Conservation (phyloP, 2,329 filamentous ascomycete genomes). For the Aspergillus aculeatinus region DNA sequence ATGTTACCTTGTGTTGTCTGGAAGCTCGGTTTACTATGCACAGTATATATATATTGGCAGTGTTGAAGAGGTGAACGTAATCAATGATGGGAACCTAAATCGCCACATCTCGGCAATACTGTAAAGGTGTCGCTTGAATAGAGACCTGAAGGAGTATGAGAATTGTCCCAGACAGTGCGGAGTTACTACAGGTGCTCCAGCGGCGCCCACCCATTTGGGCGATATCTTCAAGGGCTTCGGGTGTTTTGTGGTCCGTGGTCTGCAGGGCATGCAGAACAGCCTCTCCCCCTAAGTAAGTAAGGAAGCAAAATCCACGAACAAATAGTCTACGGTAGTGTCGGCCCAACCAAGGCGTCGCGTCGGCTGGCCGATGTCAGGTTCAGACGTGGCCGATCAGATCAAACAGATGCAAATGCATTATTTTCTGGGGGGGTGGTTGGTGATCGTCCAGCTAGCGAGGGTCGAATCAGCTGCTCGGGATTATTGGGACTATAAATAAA, state of each 20-base stretch:
- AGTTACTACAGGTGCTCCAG: no score
- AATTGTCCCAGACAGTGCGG: no score
- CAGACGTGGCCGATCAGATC: not conserved
- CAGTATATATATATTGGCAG: not conserved
- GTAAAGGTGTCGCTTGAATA: not conserved
- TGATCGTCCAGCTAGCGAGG: not conserved
- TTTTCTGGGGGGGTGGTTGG: not conserved
- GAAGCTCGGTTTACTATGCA: not conserved
- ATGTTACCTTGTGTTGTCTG: not conserved
- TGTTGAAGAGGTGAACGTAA: not conserved
- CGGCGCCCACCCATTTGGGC: not conserved
- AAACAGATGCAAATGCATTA: not conserved
- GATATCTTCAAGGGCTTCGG: not conserved
- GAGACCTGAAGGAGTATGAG: no score
- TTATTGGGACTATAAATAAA: conserved; percentile 2
- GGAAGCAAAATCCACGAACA: conserved; percentile 1
- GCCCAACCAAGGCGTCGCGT: conserved; percentile 2
- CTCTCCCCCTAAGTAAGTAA: not conserved
- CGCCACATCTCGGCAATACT: not conserved
- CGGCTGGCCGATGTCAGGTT: conserved; percentile 4
- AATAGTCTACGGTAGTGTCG: not conserved
- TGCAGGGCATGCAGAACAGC: not conserved
- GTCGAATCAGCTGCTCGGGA: not conserved
- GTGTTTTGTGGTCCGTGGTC: not conserved
- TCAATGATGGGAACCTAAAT: not conserved